Conservation (phyloP, 257 asterid genomes). For the Fraxinus quadrangulata region DNA sequence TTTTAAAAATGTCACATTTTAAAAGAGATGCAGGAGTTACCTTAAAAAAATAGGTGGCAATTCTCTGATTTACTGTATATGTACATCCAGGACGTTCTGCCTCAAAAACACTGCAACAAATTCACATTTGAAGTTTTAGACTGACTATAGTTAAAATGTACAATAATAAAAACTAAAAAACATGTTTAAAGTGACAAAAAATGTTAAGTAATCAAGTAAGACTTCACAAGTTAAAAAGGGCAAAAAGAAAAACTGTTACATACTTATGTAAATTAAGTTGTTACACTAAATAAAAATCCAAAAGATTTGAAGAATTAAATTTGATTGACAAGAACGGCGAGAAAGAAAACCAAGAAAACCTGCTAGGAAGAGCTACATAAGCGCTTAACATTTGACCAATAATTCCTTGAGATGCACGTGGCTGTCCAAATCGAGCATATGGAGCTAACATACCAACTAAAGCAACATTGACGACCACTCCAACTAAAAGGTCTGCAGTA, state of each 20-base stretch:
- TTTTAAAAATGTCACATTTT: neutral
- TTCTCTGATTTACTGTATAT: slow-evolving; percentile 76
- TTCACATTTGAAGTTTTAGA: slow-evolving; percentile 19
- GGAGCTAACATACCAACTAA: slow-evolving; percentile 97
- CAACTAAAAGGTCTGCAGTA: slow-evolving; percentile 90
- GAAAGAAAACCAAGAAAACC: slow-evolving; percentile 54
- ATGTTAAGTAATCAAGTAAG: neutral
- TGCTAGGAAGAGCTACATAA: slow-evolving; percentile 94
- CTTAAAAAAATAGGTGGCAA: slow-evolving; percentile 86
- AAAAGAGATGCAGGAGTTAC: slow-evolving; percentile 35
- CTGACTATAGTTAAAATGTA: neutral
- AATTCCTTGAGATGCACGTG: slow-evolving; percentile 65
- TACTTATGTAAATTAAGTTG: neutral
- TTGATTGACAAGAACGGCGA: neutral
- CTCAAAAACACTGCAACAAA: slow-evolving; percentile 77
- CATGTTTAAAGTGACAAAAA: neutral
- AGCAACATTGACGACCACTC: slow-evolving; percentile 94
- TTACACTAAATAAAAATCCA: neutral
- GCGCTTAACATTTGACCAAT: slow-evolving; percentile 67
- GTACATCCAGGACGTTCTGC: slow-evolving; percentile 88
- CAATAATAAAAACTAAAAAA: neutral
- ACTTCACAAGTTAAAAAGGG: neutral
- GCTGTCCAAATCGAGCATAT: slow-evolving; percentile 80
- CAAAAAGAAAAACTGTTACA: neutral
- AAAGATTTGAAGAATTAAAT: neutral